Percentiles rank a stretch among this genome's conserved stretches.
These are phyloP conservation scores for Sporisorium graminicola DNA, from an alignment of 1,284 basidiomycete species.

Conservation along the genomic window DNA sequence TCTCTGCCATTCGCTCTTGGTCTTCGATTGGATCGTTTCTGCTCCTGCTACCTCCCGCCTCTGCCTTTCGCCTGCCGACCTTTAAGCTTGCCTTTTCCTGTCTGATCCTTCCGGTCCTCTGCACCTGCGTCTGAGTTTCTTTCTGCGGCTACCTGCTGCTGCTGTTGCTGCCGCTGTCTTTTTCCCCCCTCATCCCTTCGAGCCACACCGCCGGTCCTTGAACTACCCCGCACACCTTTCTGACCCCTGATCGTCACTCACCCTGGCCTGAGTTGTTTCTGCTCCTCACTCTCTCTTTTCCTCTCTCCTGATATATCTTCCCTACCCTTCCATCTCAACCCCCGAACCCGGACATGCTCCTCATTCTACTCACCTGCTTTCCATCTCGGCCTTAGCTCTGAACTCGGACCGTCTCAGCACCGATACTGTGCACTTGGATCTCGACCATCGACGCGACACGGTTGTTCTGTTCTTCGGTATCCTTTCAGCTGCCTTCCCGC, in stretches of 20 bases:
- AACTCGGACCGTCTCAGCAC: background rate
- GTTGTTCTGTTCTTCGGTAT: too few species aligned
- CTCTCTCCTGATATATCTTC: background rate
- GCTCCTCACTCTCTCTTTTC: background rate
- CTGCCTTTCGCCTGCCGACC: background rate
- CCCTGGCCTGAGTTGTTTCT: background rate
- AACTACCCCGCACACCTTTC: background rate
- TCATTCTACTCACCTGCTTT: background rate
- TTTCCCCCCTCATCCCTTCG: background rate
- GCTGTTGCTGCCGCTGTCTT: too few species aligned
- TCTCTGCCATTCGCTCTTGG: too few species aligned
- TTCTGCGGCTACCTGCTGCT: too few species aligned
- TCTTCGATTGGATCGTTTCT: background rate
- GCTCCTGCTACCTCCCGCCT: too few species aligned
- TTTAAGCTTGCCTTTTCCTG: background rate
- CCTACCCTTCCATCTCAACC: background rate
- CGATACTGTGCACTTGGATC: background rate
- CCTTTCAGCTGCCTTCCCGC: too few species aligned
- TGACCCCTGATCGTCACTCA: constrained; percentile 5
- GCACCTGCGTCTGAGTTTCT: background rate
- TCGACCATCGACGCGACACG: background rate
- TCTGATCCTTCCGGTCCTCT: background rate
- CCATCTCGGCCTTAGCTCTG: background rate
- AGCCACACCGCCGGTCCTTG: background rate
- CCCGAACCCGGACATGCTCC: background rate